These are phyloP conservation scores for Pleurotus djamor DNA, from an alignment of 768 basidiomycete genomes.

Conservation along the genomic window DNA sequence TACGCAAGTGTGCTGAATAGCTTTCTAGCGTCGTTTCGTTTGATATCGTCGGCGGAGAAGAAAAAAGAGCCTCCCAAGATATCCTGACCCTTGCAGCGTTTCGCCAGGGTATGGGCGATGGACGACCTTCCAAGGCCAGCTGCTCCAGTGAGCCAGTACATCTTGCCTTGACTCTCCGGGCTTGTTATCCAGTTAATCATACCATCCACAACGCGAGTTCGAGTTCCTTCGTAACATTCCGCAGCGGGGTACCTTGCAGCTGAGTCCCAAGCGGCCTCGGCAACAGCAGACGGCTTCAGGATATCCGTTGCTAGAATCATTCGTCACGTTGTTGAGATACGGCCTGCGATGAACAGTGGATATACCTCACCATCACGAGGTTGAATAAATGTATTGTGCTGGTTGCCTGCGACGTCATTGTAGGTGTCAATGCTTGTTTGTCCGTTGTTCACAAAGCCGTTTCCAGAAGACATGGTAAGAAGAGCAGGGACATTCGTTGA, in stretches of 20 bases:
- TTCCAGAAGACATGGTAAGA: background rate
- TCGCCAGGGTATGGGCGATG: constrained; percentile 25
- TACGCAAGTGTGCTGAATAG: constrained; percentile 29
- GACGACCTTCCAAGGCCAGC: constrained; percentile 32
- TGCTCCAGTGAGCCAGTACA: constrained; percentile 31
- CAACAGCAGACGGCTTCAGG: background rate
- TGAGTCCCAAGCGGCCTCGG: background rate
- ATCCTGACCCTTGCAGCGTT: constrained; percentile 5
- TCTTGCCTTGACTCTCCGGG: background rate
- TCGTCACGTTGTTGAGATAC: background rate
- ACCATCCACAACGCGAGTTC: background rate
- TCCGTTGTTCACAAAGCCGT: background rate
- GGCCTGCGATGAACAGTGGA: background rate
- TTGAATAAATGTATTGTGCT: background rate
- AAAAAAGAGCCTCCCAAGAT: constrained; percentile 26
- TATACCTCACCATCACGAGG: background rate
- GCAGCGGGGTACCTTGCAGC: background rate
- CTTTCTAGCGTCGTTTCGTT: constrained; percentile 20
- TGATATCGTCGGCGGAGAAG: constrained; percentile 22
- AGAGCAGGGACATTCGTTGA: too few species aligned
- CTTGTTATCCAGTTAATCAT: background rate
- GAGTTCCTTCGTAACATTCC: background rate
- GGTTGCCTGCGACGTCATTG: background rate
- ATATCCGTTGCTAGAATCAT: background rate
- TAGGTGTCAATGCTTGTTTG: background rate